Evolutionary conservation across 768 basidiomycete species (phyloP), one percentile per base, ranked within the genome.

Genomic region (Lyophyllum atratum): DNA sequence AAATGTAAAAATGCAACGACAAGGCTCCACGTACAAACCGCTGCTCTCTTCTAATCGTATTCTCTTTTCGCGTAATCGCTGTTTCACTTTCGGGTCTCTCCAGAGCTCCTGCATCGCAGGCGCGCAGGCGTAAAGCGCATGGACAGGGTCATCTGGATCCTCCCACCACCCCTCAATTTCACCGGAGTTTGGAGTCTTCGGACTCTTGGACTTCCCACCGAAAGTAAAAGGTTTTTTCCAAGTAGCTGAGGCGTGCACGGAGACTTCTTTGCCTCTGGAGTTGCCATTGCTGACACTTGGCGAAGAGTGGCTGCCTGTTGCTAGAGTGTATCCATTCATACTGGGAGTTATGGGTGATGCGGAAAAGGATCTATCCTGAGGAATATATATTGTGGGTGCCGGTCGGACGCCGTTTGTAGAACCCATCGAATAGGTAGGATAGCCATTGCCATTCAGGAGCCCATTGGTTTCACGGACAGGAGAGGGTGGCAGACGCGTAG

Each of bases 131-230:
- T 87, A 78, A 24, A 93, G 74, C 50, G 82, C 70, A 68, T 93
- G 91, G 47, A 90, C 88, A 37, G 90, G 90, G 70, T 92, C 90
- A 6, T 85, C 81, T 25, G 89, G 90, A 73, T 93, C 89, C 71
- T 90, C 89, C 89, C 89, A 90, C 90, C 90, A 92, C 29, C 87
- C 87, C 65, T 82, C 82, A 49, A 90, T 82, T 72, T 89, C 86
- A 52, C 86, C 84, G 26, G 88, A 82, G 68, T 87, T 83, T 25
- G 82, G 80, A 59, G 81, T 85, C 76, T 88, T 89, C 7, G 86
- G 86, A 65, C 84, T 86, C 72, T 84, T 86, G 42, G 84, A 81
- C 65, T 69, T 80, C 54, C 76, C 80, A 14, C 83, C 81, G 22
- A 89, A 76, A 42, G 81, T 74, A 63, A 89, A 86, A 0, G 82